Evolutionary conservation across 176 grass and related monocot genomes (phyloP), one percentile per base, ranked within the genome.

Genomic region (Zoysia pacifica): DNA sequence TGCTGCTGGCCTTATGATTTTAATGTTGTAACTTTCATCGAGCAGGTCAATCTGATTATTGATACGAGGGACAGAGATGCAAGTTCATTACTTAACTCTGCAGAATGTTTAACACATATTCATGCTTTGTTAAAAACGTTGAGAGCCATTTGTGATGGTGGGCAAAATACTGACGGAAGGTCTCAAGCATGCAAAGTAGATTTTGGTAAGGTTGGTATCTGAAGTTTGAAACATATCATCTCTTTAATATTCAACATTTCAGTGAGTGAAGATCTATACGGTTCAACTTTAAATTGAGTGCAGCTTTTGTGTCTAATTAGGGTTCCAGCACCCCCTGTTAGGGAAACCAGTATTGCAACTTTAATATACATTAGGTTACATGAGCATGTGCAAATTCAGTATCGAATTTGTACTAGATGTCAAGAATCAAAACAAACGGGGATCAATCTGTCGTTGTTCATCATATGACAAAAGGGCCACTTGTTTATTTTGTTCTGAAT

Each of bases 101-200:
- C 71, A 9, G 77, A 94, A 37, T 90, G 80, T 79, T 62, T 94
- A 82, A 74, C 65, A 82, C 83, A 67, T 79, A 41, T 87, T 67
- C 79, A 74, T 65, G 69, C 74, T 83, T 80, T 97, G 80, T 71
- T 97, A 72, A 80, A 51, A 70, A 84, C 81, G 38, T 90, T 94
- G 70, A 68, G 79, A 42, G 76, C 48, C 56, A 85, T 81, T 42
- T 35, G 41, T 71, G 69, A 83, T 47, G 60, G 63, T 81, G 80
- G 70, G 72, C 19, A 76, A 80, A 78, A 44, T 75, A 69, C 66
- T 82, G 59, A 86, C 75, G 82, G 90, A 70, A 80, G 55, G 41
- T 56, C 39, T 49, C 66, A 82, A 56, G 49, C 73, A 43, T 82
- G 56, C 67, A 50, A 87, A 75, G 20, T 68, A 73, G 59, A 76